A percentile compares a stretch with the other conserved stretches of the same genome.
Conservation (phyloP, 352 stramenopile species). For the Phytophthora citricola region DNA sequence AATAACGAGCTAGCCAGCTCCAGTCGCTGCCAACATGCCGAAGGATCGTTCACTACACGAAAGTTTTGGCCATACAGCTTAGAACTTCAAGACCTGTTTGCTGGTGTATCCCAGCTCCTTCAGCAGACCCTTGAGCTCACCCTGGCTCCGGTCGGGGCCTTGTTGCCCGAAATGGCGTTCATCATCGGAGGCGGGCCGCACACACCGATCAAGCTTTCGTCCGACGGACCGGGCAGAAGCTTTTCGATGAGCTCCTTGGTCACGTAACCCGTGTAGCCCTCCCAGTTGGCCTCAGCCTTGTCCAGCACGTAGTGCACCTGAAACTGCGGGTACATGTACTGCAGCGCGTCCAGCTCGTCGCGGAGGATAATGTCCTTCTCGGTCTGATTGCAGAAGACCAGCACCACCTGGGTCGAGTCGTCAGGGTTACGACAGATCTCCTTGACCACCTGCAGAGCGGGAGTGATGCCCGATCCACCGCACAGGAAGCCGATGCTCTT, state of each 20-base stretch:
- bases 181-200: conserved; percentile 89
- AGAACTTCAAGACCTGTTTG: conserved; percentile 77
- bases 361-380: conserved; percentile 87
- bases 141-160: conserved; percentile 81
- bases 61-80: conserved; percentile 19
- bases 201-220: conserved; percentile 77
- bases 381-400: conserved; percentile 86
- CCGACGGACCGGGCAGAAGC: conserved; percentile 64
- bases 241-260: conserved; percentile 73
- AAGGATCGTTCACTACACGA: conserved; percentile 13
- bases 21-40: conserved; percentile 27
- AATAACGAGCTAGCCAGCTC: conserved; percentile 23
- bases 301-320: conserved; percentile 70
- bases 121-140: conserved; percentile 72
- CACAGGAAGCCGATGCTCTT: conserved; percentile 83
- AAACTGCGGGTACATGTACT: conserved; percentile 69
- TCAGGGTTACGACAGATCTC: conserved; percentile 79
- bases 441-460: conserved; percentile 77
- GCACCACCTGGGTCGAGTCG: conserved; percentile 79
- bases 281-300: conserved; percentile 53
- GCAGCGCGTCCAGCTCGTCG: conserved; percentile 73
- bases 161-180: conserved; percentile 80
- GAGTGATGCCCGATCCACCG: conserved; percentile 86
- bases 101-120: conserved; percentile 75
- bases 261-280: conserved; percentile 69